Evolutionary conservation across 441 rosid species (phyloP), one percentile per base, ranked within the genome.

Genomic region (Pelargonium cotyledonis): DNA sequence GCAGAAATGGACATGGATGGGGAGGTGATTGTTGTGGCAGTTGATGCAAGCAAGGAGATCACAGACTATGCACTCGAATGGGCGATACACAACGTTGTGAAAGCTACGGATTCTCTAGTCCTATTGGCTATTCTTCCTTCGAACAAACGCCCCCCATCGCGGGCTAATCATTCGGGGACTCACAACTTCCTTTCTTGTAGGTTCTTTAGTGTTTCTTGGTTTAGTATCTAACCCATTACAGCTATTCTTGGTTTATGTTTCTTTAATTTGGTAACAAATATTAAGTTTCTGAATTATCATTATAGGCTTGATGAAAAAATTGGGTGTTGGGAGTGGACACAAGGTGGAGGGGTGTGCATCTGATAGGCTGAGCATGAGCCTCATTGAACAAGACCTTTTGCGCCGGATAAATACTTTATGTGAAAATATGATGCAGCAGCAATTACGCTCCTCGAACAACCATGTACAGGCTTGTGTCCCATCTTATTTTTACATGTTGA

Each of bases 71-170:
- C 80, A 29, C 65, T 82, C 0, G 76, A 78, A 55, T 82, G 86
- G 86, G 76, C 80, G 0, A 79, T 74, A 18, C 47, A 51, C 4
- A 78, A 80, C 65, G 75, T 78, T 26, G 51, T 57, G 61, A 76
- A 68, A 68, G 11, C 76, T 16, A 47, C 10, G 19, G 84, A 82
- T 67, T 72, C 77, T 43, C 5, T 82, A 6, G 29, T 74, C 68
- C 65, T 78, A 16, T 73, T 82, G 11, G 84, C 82, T 5, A 1
- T 82, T 74, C 80, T 80, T 72, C 80, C 85, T 61, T 78, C 69
- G 1, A 44, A 21, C 38, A 38, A 12, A 43, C 46, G 11, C 38
- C 62, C 68, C 14, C 66, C 63, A 2, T 19, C 64, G 0, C 31
- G 10, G 4, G 63, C 0, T 0, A 46, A 53, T 3, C 46, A 41